These are phyloP conservation scores for Asterochloris erici DNA, from an alignment of 139 green algal genomes.

Conservation along the genomic window DNA sequence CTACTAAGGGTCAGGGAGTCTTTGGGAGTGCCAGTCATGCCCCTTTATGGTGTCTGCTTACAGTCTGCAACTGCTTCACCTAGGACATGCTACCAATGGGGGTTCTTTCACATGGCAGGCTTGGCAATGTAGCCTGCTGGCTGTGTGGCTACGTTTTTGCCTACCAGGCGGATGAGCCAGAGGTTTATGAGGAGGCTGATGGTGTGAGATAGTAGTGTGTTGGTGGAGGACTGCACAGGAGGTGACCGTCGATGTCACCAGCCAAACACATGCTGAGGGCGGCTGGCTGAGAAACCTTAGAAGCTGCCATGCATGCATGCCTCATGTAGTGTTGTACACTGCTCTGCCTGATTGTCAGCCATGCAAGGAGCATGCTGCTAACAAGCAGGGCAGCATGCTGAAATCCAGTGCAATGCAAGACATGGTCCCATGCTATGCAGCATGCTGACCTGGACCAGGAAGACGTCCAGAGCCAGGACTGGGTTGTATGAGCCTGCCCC, in stretches of 20 bases:
- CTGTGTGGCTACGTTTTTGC: neutral
- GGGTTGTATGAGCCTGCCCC: constrained; percentile 78
- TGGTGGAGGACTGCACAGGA: constrained; percentile 76
- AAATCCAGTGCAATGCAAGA: neutral
- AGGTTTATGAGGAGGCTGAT: constrained; percentile 73
- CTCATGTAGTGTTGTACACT: neutral
- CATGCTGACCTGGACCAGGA: constrained; percentile 86
- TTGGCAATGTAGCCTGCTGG: neutral
- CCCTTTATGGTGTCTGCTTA: too few relatives aligned
- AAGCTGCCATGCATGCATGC: neutral
- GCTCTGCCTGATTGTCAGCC: neutral
- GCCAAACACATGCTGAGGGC: neutral
- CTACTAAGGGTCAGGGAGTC: too few relatives aligned
- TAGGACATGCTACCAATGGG: too few relatives aligned
- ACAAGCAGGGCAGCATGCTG: neutral
- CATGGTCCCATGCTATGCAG: neutral
- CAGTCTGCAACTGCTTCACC: too few relatives aligned
- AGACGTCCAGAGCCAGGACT: constrained; percentile 97
- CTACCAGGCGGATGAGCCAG: constrained; percentile 71
- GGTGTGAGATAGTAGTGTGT: constrained; percentile 91
- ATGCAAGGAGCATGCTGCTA: neutral
- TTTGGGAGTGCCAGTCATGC: too few relatives aligned
- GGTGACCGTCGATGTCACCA: neutral
- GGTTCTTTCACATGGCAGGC: too few relatives aligned
- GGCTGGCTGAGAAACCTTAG: neutral